Base-by-base conservation (phyloP, 441 rosid species). In the Corymbia citriodora region DNA sequence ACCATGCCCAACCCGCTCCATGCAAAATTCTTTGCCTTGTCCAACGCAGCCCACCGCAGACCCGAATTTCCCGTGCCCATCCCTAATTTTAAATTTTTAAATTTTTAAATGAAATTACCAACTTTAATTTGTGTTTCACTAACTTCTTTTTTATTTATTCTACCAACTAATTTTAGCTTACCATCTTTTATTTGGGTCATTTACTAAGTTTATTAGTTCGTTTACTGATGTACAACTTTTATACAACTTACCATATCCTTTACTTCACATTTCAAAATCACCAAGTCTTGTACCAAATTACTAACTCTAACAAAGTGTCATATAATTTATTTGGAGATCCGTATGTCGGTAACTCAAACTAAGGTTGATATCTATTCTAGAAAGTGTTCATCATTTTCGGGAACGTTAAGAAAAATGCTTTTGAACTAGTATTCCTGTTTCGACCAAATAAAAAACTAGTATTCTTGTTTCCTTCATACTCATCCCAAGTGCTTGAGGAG, bases 41-140 rank as follows among this genome's bases (percentile, higher is more conserved):
- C 2, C 3, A 18, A 55, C 23, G 59, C 25, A 7, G 3, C 9
- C 0, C 57, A 55, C 59, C 0, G 59, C 23, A 4, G 27, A 23
- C 0, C 0, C 25, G 61, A 10, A 57, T 57, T 57, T 57, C 40
- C 40, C 40, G 40, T 36, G 40, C 40, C 40, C 40, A 36, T 36
- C 40, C 40, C 40, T 36, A 53, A 14, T 53, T 55, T 55, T 18
- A 55, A 55, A 55, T 4, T 18, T 55, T 2, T 18, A 21, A 55
- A 19, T 18, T 13, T 18, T 55, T 55, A 18, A 7, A 17, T 18
- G 23, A 61, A 63, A 13, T 63, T 29, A 29, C 31, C 70, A 63
- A 63, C 4, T n/a, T 6, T 8, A 27, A 63, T n/a, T 63, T 29
- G 33, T 6, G 33, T 29, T 29, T 29, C 3, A 54, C 9, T 1